phyloP scores from a whole-genome alignment of 176 grass and related monocot species.

The Metroxylon sagu region DNA sequence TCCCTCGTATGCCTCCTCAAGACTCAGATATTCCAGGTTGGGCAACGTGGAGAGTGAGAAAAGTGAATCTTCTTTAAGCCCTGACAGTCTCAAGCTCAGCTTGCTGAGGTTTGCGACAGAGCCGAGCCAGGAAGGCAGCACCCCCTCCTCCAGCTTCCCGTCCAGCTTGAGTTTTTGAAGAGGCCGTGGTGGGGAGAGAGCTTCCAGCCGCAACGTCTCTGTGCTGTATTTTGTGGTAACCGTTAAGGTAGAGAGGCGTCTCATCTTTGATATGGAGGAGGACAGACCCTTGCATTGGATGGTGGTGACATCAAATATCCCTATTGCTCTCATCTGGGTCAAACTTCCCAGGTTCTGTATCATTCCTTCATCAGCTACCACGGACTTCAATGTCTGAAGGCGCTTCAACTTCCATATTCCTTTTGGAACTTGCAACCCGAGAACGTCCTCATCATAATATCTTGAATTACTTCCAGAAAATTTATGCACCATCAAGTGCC shows the following conservation, averaged over 20 bases:
- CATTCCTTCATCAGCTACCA: constrained; percentile 19
- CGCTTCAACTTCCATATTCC: constrained; percentile 22
- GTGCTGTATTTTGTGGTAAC: constrained; percentile 13
- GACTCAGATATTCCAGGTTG: constrained; percentile 27
- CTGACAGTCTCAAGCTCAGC: constrained; percentile 20
- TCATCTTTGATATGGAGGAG: constrained; percentile 34
- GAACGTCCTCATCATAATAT: background rate
- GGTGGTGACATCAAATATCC: constrained; percentile 20
- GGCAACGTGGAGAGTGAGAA: constrained; percentile 16
- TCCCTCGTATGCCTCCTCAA: constrained; percentile 20
- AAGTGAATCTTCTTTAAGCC: constrained; percentile 21
- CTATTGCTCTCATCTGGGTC: constrained; percentile 31
- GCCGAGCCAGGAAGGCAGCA: constrained; percentile 28
- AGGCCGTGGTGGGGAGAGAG: constrained; percentile 19
- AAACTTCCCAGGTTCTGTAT: constrained; percentile 26
- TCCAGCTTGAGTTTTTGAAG: constrained; percentile 23
- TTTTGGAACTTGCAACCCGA: constrained; percentile 16
- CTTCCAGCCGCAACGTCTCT: constrained; percentile 20
- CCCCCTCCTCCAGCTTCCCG: constrained; percentile 20
- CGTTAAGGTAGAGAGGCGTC: constrained; percentile 11
- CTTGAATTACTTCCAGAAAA: background rate
- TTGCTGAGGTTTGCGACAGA: constrained; percentile 22
- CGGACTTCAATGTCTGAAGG: constrained; percentile 37
- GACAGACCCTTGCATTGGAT: constrained; percentile 12
- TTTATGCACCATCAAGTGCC: constrained; percentile 30